Evolutionary conservation across 1,284 basidiomycete genomes (phyloP), one percentile per base, ranked within the genome.

Genomic region (Takashimella koratensis): DNA sequence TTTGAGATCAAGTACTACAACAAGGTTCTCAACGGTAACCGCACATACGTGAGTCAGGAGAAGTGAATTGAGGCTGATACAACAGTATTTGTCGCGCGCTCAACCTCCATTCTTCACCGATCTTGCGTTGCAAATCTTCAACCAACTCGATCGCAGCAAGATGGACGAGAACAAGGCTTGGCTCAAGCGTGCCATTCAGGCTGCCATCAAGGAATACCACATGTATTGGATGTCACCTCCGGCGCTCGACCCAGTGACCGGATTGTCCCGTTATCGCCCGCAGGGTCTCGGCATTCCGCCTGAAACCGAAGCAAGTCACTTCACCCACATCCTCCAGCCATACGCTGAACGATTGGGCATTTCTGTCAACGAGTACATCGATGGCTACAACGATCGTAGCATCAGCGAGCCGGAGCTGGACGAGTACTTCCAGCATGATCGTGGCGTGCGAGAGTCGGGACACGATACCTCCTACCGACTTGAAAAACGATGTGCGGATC

Each of bases 21-120:
- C 79, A 97, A 95, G 74, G 76, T 79, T 22, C 54, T 76, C 42
- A 76, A 76, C 54, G 75, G 75, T n/a, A 76, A 74, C 63, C 58
- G 75, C 53, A 67, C 71, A 11, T 76, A 76, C 61, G 69, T 69
- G 57, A 66, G 69, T 68, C 2, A 1, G 3, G 26, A 26, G 12
- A 20, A 42, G 16, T 20, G 43, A 6, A 13, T 50, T 57, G 45
- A 59, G 8, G 30, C 30, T 36, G 49, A 41, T 19, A 12, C 4
- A 13, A 61, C 86, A 94, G 83, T 98, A 98, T 75, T 84, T 98
- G 54, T 90, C 88, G 76, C 88, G 95, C 52, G 87, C 93, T 13
- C 95, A 98, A 74, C 95, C 95, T 26, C 95, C 95, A 0, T 98
- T 98, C 86, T 81, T 98, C 47, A 98, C 95, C 53, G 96, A 98